phyloP scores from a whole-genome alignment of 2,329 filamentous ascomycete species.

The Pseudogymnoascus sp. region DNA sequence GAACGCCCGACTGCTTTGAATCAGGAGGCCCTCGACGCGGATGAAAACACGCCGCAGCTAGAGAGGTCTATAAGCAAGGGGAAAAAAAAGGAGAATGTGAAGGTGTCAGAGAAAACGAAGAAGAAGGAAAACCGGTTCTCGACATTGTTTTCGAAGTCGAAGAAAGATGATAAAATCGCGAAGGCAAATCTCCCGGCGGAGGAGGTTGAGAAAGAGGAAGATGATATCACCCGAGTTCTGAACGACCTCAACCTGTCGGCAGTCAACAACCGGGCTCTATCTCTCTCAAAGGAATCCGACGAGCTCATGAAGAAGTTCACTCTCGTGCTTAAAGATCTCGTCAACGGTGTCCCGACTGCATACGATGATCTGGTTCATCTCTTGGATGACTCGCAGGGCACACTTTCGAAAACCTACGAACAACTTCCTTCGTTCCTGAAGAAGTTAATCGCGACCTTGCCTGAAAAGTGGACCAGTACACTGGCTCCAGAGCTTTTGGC shows the following conservation, averaged over 20 bases:
- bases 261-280: conserved; percentile 78
- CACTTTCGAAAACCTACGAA: conserved; percentile 53
- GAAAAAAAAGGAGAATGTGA: conserved; percentile 29
- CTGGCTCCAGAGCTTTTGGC: conserved; percentile 78
- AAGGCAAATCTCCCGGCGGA: conserved; percentile 30
- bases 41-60: conserved; percentile 11
- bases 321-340: conserved; percentile 80
- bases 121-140: conserved; percentile 35
- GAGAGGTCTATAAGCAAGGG: conserved; percentile 17
- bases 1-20: conserved; percentile 18
- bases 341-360: conserved; percentile 87
- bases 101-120: conserved; percentile 24
- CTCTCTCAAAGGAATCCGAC: conserved; percentile 74
- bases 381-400: conserved; percentile 53
- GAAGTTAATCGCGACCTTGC: conserved; percentile 78
- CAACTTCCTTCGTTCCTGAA: conserved; percentile 72
- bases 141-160: conserved; percentile 31
- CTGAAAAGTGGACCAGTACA: conserved; percentile 68
- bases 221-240: conserved; percentile 71
- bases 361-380: conserved; percentile 73
- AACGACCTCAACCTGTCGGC: conserved; percentile 78
- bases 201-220: conserved; percentile 47
- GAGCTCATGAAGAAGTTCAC: conserved; percentile 80
- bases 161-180: conserved; percentile 31
- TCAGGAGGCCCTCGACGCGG: conserved; percentile 16